Evolutionary conservation across 164 flowering plant species (phyloP).

Genomic region (Vitis vinifera): DNA sequence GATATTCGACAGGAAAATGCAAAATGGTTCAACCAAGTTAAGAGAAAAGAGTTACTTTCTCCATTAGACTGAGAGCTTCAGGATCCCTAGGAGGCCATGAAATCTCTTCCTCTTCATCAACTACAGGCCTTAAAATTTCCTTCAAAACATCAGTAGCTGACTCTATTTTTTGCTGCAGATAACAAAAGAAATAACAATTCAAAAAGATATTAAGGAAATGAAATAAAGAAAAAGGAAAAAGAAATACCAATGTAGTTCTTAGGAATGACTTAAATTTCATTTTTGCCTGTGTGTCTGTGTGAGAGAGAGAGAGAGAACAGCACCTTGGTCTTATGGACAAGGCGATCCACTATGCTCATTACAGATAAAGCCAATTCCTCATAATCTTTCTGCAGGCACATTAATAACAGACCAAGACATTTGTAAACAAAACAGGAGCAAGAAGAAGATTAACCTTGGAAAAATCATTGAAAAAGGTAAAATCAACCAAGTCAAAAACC

Average conservation of each 20-base stretch:
- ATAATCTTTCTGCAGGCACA: conserved; percentile 77
- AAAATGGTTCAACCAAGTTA: background rate
- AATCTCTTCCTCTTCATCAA: conserved; percentile 73
- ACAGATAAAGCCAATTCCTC: conserved; percentile 81
- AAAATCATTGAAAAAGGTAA: conserved; percentile 13
- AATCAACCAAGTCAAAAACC: conserved; percentile 52
- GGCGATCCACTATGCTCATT: conserved; percentile 80
- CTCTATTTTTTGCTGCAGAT: conserved; percentile 87
- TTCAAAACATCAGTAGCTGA: conserved; percentile 88
- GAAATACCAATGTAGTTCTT: background rate
- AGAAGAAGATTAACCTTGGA: conserved; percentile 7
- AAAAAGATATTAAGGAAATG: conserved; percentile 5
- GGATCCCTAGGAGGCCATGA: conserved; percentile 93
- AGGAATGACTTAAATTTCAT: background rate
- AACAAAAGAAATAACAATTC: background rate
- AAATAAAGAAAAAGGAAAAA: background rate
- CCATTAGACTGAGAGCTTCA: conserved; percentile 69
- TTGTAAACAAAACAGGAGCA: conserved; percentile 1
- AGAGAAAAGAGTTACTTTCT: conserved; percentile 48
- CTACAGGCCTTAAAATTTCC: conserved; percentile 66
- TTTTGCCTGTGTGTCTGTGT: background rate
- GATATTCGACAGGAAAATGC: background rate
- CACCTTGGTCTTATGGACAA: conserved; percentile 84
- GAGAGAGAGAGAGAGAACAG: conserved; percentile 12
- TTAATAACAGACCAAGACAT: conserved; percentile 3